Base-by-base conservation (phyloP, 306 rosid genomes). In the Hippophae tibetana region DNA sequence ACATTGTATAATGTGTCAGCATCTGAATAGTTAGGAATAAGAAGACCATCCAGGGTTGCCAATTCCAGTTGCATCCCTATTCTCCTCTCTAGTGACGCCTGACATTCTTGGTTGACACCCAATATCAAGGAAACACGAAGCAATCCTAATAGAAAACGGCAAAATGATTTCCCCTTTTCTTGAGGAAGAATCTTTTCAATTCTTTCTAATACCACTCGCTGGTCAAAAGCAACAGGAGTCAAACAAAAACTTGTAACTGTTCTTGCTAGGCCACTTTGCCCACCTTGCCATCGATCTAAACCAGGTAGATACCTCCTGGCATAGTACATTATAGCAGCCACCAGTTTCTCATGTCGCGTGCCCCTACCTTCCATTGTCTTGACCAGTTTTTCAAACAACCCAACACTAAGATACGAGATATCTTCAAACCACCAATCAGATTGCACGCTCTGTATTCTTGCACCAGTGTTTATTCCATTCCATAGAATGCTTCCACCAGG, bases 401-500 rank as follows among this genome's bases (percentile, higher is more conserved):
- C 47, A 58, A 90, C 82, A 41, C 86, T 76, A 26, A 90, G 87
- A 74, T 78, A 90, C 25, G 98, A 90, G 78, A 90, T 81, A 72
- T 90, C 98, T 62, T 90, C 98, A 31, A 90, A 90, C 98, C 98
- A 90, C 98, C 98, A 90, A 45, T 90, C 89, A n/a, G 96, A 87
- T 64, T 90, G 96, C 1, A 95, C 74, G 76, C 96, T 85, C 23
- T 81, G 83, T 25, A 90, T 87, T 71, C 83, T 76, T 3, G 98
- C 98, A 13, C 98, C 98, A 0, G 98, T 90, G 66, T 90, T 87
- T 68, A 90, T 87, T 72, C 98, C 98, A 8, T 90, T 90, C 98
- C 98, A 90, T 40, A 90, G 69, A 64, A 90, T 90, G 80, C 96
- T 85, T 74, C 98, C 98, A 57, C 96, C 98, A 13, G 98, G 98